phyloP scores from a whole-genome alignment of 495 filamentous ascomycete genomes.

The Staphylotrichum tortipilum region DNA sequence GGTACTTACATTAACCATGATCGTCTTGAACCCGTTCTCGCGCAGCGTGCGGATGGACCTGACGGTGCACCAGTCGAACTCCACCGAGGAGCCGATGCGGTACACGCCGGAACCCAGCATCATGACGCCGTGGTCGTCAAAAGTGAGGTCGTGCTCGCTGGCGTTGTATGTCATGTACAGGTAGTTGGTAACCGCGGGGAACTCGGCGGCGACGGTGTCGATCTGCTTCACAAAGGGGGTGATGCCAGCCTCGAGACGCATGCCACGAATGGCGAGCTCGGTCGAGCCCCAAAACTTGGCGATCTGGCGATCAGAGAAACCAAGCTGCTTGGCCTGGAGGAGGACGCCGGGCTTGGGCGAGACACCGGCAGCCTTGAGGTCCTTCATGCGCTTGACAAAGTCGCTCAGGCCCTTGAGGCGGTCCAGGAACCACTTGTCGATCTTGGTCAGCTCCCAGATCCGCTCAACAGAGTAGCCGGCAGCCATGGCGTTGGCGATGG shows the following conservation, averaged over 20 bases:
- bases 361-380: constrained; percentile 61
- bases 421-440: constrained; percentile 95
- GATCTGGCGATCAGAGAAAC: constrained; percentile 88
- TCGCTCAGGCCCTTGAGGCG: constrained; percentile 84
- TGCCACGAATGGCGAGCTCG: constrained; percentile 75
- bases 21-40: constrained; percentile 81
- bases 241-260: constrained; percentile 77
- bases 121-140: constrained; percentile 87
- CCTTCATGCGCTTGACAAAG: constrained; percentile 70
- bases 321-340: constrained; percentile 79
- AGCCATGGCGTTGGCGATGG: constrained; percentile 96
- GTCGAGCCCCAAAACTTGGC: constrained; percentile 91
- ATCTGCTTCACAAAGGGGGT: constrained; percentile 92
- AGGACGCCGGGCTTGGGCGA: constrained; percentile 49
- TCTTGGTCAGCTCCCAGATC: constrained; percentile 96
- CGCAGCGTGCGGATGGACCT: constrained; percentile 88
- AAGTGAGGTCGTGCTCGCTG: constrained; percentile 72
- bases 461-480: constrained; percentile 87
- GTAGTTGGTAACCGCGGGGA: constrained; percentile 92
- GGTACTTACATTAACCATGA: constrained; percentile 73
- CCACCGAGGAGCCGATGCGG: constrained; percentile 92
- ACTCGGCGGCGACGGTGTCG: constrained; percentile 96
- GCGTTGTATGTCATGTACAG: constrained; percentile 96
- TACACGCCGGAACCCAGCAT: constrained; percentile 96
- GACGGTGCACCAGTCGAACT: constrained; percentile 99